A percentile compares a stretch with the other conserved stretches of the same genome.
phyloP scores from a whole-genome alignment of 805 yeast species.

The Kluyveromyces lactis region DNA sequence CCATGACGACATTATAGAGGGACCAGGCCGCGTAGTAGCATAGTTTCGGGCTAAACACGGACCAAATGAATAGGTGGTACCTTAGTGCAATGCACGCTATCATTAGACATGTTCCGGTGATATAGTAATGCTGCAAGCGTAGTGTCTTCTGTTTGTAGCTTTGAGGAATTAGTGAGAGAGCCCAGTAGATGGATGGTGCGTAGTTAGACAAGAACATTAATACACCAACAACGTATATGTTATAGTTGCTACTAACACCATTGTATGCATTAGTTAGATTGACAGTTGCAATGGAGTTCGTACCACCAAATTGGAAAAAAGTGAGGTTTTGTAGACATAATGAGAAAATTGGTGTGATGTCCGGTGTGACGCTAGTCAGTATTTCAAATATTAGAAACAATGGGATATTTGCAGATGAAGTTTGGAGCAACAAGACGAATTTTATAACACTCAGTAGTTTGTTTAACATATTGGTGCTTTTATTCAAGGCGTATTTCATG shows the following conservation, averaged over 20 bases:
- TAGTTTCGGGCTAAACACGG: conserved; percentile 91
- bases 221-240: conserved; percentile 62
- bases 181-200: conserved; percentile 81
- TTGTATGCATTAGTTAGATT: conserved; percentile 90
- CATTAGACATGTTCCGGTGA: conserved; percentile 50
- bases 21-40: conserved; percentile 77
- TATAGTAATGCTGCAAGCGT: conserved; percentile 45
- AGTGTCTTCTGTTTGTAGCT: conserved; percentile 24
- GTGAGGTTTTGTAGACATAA: conserved; percentile 54
- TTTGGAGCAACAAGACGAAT: conserved; percentile 40
- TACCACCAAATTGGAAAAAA: conserved; percentile 82
- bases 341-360: conserved; percentile 26
- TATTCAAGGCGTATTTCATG: conserved; percentile 4
- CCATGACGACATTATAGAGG: conserved; percentile 37
- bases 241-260: conserved; percentile 61
- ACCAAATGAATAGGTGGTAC: conserved; percentile 91
- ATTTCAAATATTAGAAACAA: conserved; percentile 35
- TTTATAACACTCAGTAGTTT: conserved; percentile 24
- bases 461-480: conserved; percentile 4
- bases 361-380: conserved; percentile 6
- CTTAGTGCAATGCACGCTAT: conserved; percentile 66
- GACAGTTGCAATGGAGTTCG: conserved; percentile 85
- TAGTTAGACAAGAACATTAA: conserved; percentile 80
- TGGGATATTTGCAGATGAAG: conserved; percentile 42
- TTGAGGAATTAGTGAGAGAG: conserved; percentile 31